phyloP scores from a whole-genome alignment of 768 basidiomycete genomes.

The Polyporus arcularius region DNA sequence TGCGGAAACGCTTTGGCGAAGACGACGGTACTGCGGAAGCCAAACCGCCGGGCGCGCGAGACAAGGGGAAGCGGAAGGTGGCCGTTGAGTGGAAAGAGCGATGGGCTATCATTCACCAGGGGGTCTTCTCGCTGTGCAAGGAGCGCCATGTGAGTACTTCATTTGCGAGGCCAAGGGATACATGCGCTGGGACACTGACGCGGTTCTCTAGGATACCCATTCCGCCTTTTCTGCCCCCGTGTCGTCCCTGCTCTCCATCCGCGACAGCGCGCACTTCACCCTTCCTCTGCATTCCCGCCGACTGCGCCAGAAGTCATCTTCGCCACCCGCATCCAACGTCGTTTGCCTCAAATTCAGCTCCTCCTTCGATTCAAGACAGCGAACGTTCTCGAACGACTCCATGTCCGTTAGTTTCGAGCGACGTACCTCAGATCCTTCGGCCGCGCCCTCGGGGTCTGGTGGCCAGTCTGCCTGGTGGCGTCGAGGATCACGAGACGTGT shows the following conservation, averaged over 20 bases:
- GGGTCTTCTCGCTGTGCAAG: conserved; percentile 54
- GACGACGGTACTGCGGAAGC: conserved; percentile 7
- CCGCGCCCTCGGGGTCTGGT: neutral
- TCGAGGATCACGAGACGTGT: conserved; percentile 21
- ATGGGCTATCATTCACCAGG: conserved; percentile 64
- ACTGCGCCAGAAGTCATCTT: neutral
- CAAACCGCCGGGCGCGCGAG: neutral
- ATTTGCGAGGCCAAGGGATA: neutral
- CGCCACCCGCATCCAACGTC: conserved; percentile 1
- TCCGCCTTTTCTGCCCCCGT: conserved; percentile 45
- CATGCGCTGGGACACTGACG: neutral
- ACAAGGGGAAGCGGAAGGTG: conserved; percentile 23
- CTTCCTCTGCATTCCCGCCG: conserved; percentile 14
- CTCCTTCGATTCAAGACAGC: neutral
- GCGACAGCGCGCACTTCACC: conserved; percentile 46
- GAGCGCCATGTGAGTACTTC: conserved; percentile 47
- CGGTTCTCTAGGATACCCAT: conserved; percentile 35
- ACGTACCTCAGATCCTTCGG: neutral
- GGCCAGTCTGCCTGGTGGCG: conserved; percentile 21
- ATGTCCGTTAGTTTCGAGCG: neutral
- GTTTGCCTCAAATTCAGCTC: conserved; percentile 13
- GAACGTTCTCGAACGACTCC: conserved; percentile 11
- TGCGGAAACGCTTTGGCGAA: conserved; percentile 1
- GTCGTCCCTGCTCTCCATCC: conserved; percentile 42
- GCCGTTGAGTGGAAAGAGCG: conserved; percentile 63